Evolutionary conservation across 129 eudicot genomes (phyloP).

Genomic region (Centaurea solstitialis): DNA sequence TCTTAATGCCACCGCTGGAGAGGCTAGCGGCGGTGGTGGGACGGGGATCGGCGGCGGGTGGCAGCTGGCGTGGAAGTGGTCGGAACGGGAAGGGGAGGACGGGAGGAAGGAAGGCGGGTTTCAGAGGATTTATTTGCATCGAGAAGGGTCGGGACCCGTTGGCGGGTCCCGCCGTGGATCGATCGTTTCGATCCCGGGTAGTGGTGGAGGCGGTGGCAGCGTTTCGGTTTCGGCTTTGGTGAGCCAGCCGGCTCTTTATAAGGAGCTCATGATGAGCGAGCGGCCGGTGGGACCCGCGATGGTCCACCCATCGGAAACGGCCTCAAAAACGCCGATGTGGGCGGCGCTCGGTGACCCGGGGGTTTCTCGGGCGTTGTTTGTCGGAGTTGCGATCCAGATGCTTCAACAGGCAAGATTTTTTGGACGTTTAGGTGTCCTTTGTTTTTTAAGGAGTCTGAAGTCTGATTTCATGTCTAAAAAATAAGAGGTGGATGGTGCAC

Average conservation of each 20-base stretch:
- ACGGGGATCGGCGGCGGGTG: conserved; percentile 84
- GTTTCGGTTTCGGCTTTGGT: conserved; percentile 53
- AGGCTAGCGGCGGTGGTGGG: conserved; percentile 32
- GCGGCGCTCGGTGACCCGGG: conserved; percentile 71
- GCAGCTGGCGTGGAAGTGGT: conserved; percentile 72
- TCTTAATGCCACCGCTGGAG: conserved; percentile 36
- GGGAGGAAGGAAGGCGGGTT: conserved; percentile 62
- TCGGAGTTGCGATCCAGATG: conserved; percentile 70
- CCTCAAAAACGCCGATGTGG: conserved; percentile 39
- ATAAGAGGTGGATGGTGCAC: too few relatives aligned
- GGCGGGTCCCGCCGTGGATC: conserved; percentile 56
- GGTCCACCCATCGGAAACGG: conserved; percentile 61
- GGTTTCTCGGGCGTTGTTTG: conserved; percentile 68
- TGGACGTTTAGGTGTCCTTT: not conserved
- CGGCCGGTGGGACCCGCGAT: conserved; percentile 64
- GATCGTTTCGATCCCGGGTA: conserved; percentile 58
- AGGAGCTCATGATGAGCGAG: conserved; percentile 52
- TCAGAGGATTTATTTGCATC: conserved; percentile 61
- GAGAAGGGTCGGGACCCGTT: conserved; percentile 36
- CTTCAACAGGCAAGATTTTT: conserved; percentile 65
- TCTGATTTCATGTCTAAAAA: too few relatives aligned
- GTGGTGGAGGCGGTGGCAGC: conserved; percentile 28
- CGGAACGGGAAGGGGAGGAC: conserved; percentile 61
- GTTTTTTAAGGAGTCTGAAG: too few relatives aligned
- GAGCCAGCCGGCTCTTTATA: conserved; percentile 60